Evolutionary conservation across 345 rosid genomes (phyloP), one percentile per base, ranked within the genome.

Genomic region (Acer campestre): DNA sequence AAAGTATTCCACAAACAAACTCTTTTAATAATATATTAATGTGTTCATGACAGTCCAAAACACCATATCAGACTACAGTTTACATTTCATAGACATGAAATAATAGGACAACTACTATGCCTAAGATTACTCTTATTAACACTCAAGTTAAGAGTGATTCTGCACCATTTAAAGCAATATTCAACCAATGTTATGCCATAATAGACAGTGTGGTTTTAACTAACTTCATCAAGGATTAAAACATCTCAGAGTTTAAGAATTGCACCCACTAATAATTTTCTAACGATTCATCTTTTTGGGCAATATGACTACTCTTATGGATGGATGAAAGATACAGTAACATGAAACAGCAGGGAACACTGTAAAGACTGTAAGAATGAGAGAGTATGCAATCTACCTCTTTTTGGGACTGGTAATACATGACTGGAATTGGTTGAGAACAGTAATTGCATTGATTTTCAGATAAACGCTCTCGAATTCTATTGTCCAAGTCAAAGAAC

Each of bases 341-440:
- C 58, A 16, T 53, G 58, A 8, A 35, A 20, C 11, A 80, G 20
- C 7, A 78, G 22, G 76, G 18, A 82, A 61, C 67, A 66, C 38
- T 35, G 38, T 35, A 35, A 35, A 35, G 38, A 35, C 29, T 3
- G 68, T 53, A 38, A 35, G 22, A 42, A 70, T 61, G 53, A 72
- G 61, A 75, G 80, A 67, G 70, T 35, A 75, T 42, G 73, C 35
- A 76, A 78, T 13, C 74, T 84, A 92, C 99, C 94, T 94, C 98
- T 86, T 92, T 96, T 73, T 89, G 98, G 23, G 99, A 96, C 74
- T 92, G 99, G 82, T 88, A 94, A 75, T 83, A 88, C 73, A 84
- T 84, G 79, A 83, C 80, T 44, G 86, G 84, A 78, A 96, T 87
- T 66, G 95, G 89, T 82, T 85, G 93, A 75, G 90, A 90, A 81